Percentiles rank a stretch among this genome's conserved stretches.
These are phyloP conservation scores for Trametes villosa DNA, from an alignment of 768 basidiomycete genomes.

Conservation along the genomic window DNA sequence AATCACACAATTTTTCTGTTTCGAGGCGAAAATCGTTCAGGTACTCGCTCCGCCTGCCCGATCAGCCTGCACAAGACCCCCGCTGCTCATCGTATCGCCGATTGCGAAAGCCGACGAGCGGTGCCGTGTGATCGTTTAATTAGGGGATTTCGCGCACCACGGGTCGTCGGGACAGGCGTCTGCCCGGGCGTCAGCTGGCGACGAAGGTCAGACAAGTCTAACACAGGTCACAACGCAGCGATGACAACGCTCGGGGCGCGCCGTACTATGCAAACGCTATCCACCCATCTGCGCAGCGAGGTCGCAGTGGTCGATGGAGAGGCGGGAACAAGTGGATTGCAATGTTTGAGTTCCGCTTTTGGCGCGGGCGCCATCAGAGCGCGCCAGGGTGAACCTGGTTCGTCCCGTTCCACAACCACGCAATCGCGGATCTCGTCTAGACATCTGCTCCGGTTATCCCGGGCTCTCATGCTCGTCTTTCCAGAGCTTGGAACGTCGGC, in stretches of 20 bases:
- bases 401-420: not conserved
- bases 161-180: constrained; percentile 7
- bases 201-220: too few relatives aligned
- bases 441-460: constrained; percentile 6
- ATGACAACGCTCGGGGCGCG: too few relatives aligned
- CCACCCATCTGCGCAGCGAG: too few relatives aligned
- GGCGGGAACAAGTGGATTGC: not conserved
- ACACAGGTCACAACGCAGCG: not conserved
- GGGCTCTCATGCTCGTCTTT: not conserved
- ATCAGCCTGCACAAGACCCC: constrained; percentile 19
- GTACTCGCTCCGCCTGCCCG: constrained; percentile 13
- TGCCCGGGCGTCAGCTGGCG: not conserved
- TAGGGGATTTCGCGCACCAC: constrained; percentile 18
- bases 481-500: not conserved
- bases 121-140: constrained; percentile 23
- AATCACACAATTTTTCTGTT: constrained; percentile 17
- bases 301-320: not conserved
- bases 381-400: not conserved
- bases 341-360: constrained; percentile 12
- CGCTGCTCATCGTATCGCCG: constrained; percentile 22
- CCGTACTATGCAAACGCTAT: too few relatives aligned
- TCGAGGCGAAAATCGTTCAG: constrained; percentile 16
- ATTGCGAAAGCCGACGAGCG: constrained; percentile 14
- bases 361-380: constrained; percentile 5
- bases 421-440: not conserved